These are phyloP conservation scores for Medicago lupulina DNA, from an alignment of 306 rosid species.

Conservation along the genomic window DNA sequence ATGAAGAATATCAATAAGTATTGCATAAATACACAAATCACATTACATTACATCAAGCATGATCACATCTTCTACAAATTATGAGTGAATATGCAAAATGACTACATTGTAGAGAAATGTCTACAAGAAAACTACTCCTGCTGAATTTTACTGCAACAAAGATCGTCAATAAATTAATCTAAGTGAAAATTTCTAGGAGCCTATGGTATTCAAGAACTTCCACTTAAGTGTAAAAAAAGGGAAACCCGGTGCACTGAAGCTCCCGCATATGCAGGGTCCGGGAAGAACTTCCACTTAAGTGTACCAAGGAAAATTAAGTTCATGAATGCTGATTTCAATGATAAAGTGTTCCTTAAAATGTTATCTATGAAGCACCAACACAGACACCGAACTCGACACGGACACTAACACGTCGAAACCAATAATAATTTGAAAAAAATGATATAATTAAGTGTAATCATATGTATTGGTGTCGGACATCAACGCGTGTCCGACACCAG, in stretches of 20 bases:
- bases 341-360: not conserved
- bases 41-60: constrained; percentile 25
- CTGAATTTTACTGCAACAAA: constrained; percentile 15
- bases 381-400: too few relatives aligned
- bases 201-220: constrained; percentile 1
- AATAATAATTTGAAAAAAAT: too few relatives aligned
- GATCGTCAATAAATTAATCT: constrained; percentile 18
- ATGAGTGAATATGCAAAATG: constrained; percentile 4
- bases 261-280: too few relatives aligned
- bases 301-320: too few relatives aligned
- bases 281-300: not conserved
- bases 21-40: constrained; percentile 23
- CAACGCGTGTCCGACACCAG: too few relatives aligned
- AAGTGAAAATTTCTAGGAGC: constrained; percentile 15
- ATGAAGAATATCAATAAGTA: constrained; percentile 22
- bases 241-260: too few relatives aligned
- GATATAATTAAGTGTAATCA: too few relatives aligned
- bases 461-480: too few relatives aligned
- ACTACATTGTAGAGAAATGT: constrained; percentile 14
- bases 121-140: constrained; percentile 14
- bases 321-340: not conserved
- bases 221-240: too few relatives aligned
- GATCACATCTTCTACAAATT: constrained; percentile 21
- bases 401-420: too few relatives aligned
- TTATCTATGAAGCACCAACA: too few relatives aligned